These are phyloP conservation scores for Physaria fendleri DNA, from an alignment of 345 rosid species.

Conservation along the genomic window DNA sequence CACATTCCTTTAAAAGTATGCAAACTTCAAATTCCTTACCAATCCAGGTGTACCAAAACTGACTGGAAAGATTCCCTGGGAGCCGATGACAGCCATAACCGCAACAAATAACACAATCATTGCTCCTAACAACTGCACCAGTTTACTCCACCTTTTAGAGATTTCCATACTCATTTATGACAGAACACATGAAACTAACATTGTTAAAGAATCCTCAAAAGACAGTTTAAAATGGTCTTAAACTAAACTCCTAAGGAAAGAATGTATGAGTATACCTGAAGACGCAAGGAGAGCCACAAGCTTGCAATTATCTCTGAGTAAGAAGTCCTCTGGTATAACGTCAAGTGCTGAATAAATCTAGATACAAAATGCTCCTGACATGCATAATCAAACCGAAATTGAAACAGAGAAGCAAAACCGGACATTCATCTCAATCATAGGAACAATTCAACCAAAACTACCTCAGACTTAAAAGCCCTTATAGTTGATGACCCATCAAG, in stretches of 20 bases:
- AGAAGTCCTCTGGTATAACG: slow-evolving; percentile 72
- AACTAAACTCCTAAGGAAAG: background rate
- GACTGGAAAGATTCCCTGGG: slow-evolving; percentile 52
- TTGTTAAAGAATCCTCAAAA: background rate
- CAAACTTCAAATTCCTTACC: slow-evolving; percentile 40
- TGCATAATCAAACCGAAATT: background rate
- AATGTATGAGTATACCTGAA: slow-evolving; percentile 53
- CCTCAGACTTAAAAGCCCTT: slow-evolving; percentile 81
- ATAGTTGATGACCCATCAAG: slow-evolving; percentile 91
- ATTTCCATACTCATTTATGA: background rate
- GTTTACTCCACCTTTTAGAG: background rate
- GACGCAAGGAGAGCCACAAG: slow-evolving; percentile 96
- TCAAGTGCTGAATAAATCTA: slow-evolving; percentile 54
- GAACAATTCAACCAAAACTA: slow-evolving; percentile 21
- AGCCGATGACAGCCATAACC: slow-evolving; percentile 68
- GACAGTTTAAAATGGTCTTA: background rate
- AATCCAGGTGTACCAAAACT: slow-evolving; percentile 83
- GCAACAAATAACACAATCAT: slow-evolving; percentile 67
- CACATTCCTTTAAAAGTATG: background rate
- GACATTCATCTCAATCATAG: slow-evolving; percentile 4
- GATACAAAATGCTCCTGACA: slow-evolving; percentile 56
- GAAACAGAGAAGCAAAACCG: background rate
- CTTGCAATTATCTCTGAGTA: slow-evolving; percentile 72
- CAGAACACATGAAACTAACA: background rate
- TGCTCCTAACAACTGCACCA: slow-evolving; percentile 70